Evolutionary conservation across 163 green algal genomes (phyloP), one percentile per base, ranked within the genome.

Genomic region (Scenedesmus sp.): DNA sequence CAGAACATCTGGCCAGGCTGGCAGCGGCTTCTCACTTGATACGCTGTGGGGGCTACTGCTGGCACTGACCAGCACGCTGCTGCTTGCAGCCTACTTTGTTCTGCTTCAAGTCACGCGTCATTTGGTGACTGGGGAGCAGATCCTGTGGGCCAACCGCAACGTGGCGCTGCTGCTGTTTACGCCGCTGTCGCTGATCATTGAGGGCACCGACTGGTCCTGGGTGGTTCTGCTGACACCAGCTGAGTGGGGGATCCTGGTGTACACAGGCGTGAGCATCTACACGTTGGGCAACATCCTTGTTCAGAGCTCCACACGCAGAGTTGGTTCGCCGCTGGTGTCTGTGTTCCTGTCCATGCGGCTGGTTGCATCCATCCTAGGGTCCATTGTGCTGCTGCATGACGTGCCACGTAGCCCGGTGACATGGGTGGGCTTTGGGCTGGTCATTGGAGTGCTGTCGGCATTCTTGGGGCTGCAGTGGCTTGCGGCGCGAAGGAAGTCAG

Each of bases 171-270:
- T 88, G 49, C 49, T 51, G 53, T 81, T 88, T n/a, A 35, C 24
- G 35, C 83, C 83, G 20, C 83, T 88, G 18, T 59, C 53, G 37
- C 26, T 46, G 13, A 7, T 61, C 1, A 40, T 88, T 33, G 83
- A 88, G 37, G 83, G 83, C 53, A 79, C 83, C 2, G 83, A 88
- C 37, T 88, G 83, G 83, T 49, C 56, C 33, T 88, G 83, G 83
- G 53, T 88, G 20, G 3, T n/a, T 7, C 49, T 61, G 56, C 83
- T 88, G n/a, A 42, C 35, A 33, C 83, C 53, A 4, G n/a, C 24
- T 15, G 83, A 88, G 18, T 88, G 83, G 83, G 83, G 20, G 1
- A 61, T 88, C 4, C 51, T 88, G 3, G 37, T 88, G n/a, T 78
- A 80, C 42, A 61, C 83, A 18, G 83, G 56, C 0, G 43, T 88